Evolutionary conservation across 352 stramenopile genomes (phyloP).

Genomic region (Labyrinthula sp.): DNA sequence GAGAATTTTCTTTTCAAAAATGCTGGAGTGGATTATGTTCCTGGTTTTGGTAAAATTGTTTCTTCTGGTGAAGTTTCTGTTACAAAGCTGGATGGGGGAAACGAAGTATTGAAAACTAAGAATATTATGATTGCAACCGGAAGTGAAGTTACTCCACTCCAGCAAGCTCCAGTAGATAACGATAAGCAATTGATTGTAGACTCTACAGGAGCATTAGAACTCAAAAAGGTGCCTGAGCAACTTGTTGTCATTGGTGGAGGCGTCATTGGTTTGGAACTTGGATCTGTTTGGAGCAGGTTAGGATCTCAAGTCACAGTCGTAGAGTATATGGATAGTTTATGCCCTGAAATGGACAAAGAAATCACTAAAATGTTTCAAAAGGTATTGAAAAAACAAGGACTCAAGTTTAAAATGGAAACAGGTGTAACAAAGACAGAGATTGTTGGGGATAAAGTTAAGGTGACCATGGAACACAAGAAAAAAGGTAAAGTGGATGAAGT

Average conservation of each 20-base stretch:
- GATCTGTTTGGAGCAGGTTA: conserved; percentile 86
- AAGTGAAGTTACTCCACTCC: conserved; percentile 70
- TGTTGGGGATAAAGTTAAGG: conserved; percentile 62
- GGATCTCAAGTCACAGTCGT: conserved; percentile 85
- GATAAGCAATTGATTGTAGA: conserved; percentile 86
- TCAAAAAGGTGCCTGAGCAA: conserved; percentile 71
- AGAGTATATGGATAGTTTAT: conserved; percentile 87
- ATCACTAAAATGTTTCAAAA: conserved; percentile 85
- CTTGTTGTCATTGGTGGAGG: conserved; percentile 87
- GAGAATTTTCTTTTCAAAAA: conserved; percentile 91
- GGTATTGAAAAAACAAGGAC: conserved; percentile 90
- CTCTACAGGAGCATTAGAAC: conserved; percentile 79
- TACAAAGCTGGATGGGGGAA: conserved; percentile 60
- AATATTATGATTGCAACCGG: conserved; percentile 82
- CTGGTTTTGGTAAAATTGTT: conserved; percentile 77
- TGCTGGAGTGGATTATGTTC: conserved; percentile 94
- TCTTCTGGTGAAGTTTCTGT: conserved; percentile 71
- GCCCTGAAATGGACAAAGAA: conserved; percentile 60
- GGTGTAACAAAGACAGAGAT: conserved; percentile 74
- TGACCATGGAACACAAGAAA: conserved; percentile 72
- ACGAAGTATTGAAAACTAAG: conserved; percentile 74
- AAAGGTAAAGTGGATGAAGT: conserved; percentile 46
- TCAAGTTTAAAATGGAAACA: conserved; percentile 90
- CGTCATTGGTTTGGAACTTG: conserved; percentile 94
- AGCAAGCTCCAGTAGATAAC: conserved; percentile 88